Evolutionary conservation across 2,329 filamentous ascomycete species (phyloP).

Genomic region (Pestalotiopsis sp.): DNA sequence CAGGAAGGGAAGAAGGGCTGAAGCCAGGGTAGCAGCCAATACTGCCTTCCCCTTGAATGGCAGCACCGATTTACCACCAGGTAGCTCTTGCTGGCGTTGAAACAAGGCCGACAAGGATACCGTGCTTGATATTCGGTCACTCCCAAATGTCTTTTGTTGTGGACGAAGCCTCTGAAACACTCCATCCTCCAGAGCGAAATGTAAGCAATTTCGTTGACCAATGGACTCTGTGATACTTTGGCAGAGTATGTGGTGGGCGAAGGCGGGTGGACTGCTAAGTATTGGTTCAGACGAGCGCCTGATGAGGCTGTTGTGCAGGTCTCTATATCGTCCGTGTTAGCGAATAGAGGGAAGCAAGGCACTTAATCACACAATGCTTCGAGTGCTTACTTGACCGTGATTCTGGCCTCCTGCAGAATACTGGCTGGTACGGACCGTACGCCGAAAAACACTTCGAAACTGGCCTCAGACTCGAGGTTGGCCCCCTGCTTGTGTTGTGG

Average conservation of each 20-base stretch:
- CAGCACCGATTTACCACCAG: constrained; percentile 15
- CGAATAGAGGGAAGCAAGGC: constrained; percentile 1
- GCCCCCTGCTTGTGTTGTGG: constrained; percentile 16
- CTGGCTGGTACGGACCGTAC: constrained; percentile 19
- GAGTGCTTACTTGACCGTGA: constrained; percentile 22
- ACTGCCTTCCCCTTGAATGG: constrained; percentile 23
- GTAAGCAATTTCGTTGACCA: constrained; percentile 18
- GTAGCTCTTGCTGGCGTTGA: constrained; percentile 12
- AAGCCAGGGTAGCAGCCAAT: constrained; percentile 19
- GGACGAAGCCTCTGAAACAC: constrained; percentile 19
- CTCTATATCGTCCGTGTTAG: constrained; percentile 15
- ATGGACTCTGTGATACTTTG: constrained; percentile 18
- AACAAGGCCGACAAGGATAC: constrained; percentile 19
- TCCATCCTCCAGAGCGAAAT: constrained; percentile 16
- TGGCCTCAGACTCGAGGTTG: constrained; percentile 9
- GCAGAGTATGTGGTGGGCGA: constrained; percentile 19
- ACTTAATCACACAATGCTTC: constrained; percentile 14
- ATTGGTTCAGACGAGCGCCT: constrained; percentile 13
- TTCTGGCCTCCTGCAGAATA: constrained; percentile 23
- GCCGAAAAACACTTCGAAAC: constrained; percentile 22
- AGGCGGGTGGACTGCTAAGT: constrained; percentile 7
- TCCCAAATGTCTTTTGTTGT: constrained; percentile 19
- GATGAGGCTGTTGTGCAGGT: constrained; percentile 2
- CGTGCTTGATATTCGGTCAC: constrained; percentile 14
- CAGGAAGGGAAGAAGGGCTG: constrained; percentile 21